These are phyloP conservation scores for Tuber indicum DNA, from an alignment of 495 filamentous ascomycete genomes.

Conservation along the genomic window DNA sequence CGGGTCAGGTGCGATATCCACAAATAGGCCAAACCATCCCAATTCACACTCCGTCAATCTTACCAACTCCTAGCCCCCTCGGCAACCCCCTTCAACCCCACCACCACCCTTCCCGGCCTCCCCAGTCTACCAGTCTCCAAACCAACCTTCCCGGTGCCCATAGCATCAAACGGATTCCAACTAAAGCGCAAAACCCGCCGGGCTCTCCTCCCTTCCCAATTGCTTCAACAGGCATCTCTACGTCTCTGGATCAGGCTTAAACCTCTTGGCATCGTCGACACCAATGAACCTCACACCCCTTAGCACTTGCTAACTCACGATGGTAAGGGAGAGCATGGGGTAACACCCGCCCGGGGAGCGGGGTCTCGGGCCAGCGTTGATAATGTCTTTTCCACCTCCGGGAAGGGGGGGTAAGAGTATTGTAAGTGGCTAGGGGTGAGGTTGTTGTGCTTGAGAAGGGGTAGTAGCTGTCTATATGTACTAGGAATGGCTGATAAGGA, in stretches of 20 bases:
- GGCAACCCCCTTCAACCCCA: neutral
- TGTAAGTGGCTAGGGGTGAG: constrained; percentile 59
- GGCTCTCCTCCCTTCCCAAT: constrained; percentile 47
- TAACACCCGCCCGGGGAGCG: constrained; percentile 55
- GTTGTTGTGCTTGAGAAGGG: constrained; percentile 49
- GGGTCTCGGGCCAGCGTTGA: neutral
- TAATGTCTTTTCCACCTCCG: constrained; percentile 47
- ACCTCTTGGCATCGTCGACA: constrained; percentile 56
- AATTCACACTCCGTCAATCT: constrained; percentile 1
- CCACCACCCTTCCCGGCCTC: constrained; percentile 12
- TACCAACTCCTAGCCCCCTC: constrained; percentile 23
- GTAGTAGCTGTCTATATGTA: constrained; percentile 46
- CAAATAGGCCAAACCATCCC: neutral
- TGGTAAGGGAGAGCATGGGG: constrained; percentile 55
- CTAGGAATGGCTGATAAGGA: neutral
- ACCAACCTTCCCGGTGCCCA: constrained; percentile 51
- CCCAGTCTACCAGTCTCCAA: constrained; percentile 49
- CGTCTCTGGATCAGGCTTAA: constrained; percentile 62
- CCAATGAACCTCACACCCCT: constrained; percentile 51
- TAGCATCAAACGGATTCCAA: constrained; percentile 76
- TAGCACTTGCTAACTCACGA: constrained; percentile 51
- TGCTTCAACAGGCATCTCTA: constrained; percentile 57
- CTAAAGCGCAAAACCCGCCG: constrained; percentile 61
- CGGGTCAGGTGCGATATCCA: neutral
- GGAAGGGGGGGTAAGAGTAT: constrained; percentile 61